Percentiles rank a stretch among this genome's conserved stretches.
phyloP scores from a whole-genome alignment of 345 rosid genomes.

The Litchi chinensis region DNA sequence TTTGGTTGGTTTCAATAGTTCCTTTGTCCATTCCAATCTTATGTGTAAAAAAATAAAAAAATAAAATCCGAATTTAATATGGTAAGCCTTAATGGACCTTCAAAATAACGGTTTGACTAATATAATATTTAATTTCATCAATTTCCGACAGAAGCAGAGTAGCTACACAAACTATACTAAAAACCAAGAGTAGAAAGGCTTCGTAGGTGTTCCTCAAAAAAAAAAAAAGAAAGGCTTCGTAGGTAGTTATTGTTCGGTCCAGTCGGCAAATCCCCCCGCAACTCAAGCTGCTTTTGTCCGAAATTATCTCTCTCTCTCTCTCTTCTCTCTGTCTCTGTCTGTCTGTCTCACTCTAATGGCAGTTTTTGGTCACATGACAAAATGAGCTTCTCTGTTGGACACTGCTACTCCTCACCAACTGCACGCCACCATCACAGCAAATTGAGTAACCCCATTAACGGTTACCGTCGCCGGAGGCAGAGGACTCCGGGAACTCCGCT shows the following conservation, averaged over 20 bases:
- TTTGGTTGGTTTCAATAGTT: no score
- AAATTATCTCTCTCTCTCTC: not conserved
- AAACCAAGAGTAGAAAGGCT: no score
- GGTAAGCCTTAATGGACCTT: no score
- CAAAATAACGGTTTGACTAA: no score
- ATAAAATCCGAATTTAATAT: no score
- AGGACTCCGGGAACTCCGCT: slow-evolving; percentile 27
- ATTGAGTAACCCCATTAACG: not conserved
- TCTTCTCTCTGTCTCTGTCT: not conserved
- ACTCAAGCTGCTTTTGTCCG: not conserved
- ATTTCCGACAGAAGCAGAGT: not conserved
- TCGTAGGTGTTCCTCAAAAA: no score
- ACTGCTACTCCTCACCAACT: slow-evolving; percentile 4
- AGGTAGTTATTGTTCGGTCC: not conserved
- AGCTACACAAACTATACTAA: not conserved
- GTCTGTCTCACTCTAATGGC: slow-evolving; percentile 6
- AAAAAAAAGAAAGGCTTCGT: no score
- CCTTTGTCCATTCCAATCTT: no score
- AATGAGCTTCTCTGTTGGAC: slow-evolving; percentile 30
- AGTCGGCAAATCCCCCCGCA: not conserved
- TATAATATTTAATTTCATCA: no score
- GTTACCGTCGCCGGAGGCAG: slow-evolving; percentile 13
- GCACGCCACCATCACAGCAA: slow-evolving; percentile 13
- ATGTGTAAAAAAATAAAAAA: no score
- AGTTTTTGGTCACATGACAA: not conserved